A percentile compares a stretch with the other conserved stretches of the same genome.
These are phyloP conservation scores for Acer yangbiense DNA, from an alignment of 345 rosid genomes.

Conservation along the genomic window DNA sequence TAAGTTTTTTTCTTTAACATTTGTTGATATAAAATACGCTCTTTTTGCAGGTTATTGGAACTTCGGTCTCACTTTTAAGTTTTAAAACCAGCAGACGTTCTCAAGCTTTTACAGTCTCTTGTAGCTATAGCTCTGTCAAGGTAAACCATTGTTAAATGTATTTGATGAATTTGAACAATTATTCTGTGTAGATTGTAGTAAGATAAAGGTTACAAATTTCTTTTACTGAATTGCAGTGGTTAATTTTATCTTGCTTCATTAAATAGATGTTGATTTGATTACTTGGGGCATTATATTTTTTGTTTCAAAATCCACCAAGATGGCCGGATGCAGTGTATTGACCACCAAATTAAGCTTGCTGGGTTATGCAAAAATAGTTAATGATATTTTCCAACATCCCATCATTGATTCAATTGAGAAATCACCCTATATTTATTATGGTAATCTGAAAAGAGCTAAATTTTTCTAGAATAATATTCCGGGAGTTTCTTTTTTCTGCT, in stretches of 20 bases:
- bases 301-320: neutral
- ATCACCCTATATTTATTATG: neutral
- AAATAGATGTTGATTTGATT: neutral
- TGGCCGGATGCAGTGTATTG: neutral
- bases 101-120: conserved; percentile 74
- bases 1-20: neutral
- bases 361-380: neutral
- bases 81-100: conserved; percentile 75
- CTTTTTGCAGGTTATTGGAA: conserved; percentile 70
- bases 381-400: neutral
- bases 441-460: neutral
- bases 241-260: neutral
- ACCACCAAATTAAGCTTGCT: neutral
- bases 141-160: conserved; percentile 32
- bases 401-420: neutral
- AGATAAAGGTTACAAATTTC: neutral
- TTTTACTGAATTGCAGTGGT: conserved; percentile 1
- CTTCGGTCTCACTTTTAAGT: conserved; percentile 69
- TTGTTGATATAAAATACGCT: neutral
- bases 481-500: neutral
- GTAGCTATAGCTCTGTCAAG: conserved; percentile 74
- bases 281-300: neutral
- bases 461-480: neutral
- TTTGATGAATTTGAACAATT: neutral
- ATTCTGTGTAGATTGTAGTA: neutral